Evolutionary conservation across 2,329 filamentous ascomycete species (phyloP).

Genomic region (Ilyonectria destructans): DNA sequence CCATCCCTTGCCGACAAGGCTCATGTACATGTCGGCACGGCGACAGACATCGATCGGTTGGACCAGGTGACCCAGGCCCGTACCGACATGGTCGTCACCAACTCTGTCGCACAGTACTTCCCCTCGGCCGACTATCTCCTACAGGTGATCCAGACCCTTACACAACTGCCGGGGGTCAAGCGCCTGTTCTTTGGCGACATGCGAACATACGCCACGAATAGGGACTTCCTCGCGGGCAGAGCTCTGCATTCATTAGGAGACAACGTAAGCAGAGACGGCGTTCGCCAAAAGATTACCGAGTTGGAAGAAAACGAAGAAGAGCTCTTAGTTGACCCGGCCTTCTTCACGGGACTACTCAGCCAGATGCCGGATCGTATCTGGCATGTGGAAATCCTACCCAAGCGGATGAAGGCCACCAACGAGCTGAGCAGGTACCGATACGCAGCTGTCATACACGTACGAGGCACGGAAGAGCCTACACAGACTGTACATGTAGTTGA

Average conservation of each 20-base stretch:
- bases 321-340: slow-evolving; percentile 45
- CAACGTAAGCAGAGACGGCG: slow-evolving; percentile 16
- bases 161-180: slow-evolving; percentile 8
- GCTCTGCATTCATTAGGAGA: slow-evolving; percentile 20
- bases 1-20: slow-evolving; percentile 15
- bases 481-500: too few species aligned
- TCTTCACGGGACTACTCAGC: slow-evolving; percentile 46
- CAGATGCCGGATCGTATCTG: too few species aligned
- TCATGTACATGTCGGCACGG: slow-evolving; percentile 27
- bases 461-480: too few species aligned
- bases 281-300: slow-evolving; percentile 31
- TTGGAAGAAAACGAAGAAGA: slow-evolving; percentile 38
- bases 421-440: too few species aligned
- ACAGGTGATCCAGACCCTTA: slow-evolving; percentile 31
- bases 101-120: slow-evolving; percentile 51
- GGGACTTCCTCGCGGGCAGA: slow-evolving; percentile 34
- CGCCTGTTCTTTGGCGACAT: slow-evolving; percentile 44
- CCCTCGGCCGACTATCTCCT: slow-evolving; percentile 45
- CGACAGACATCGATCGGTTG: slow-evolving; percentile 44
- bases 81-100: slow-evolving; percentile 45
- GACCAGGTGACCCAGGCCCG: not conserved
- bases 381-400: too few species aligned
- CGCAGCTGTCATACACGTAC: too few species aligned
- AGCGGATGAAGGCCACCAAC: too few species aligned
- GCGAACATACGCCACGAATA: slow-evolving; percentile 37